Base-by-base conservation (phyloP, 2,329 filamentous ascomycete species). In the Aspergillus calidoustus region DNA sequence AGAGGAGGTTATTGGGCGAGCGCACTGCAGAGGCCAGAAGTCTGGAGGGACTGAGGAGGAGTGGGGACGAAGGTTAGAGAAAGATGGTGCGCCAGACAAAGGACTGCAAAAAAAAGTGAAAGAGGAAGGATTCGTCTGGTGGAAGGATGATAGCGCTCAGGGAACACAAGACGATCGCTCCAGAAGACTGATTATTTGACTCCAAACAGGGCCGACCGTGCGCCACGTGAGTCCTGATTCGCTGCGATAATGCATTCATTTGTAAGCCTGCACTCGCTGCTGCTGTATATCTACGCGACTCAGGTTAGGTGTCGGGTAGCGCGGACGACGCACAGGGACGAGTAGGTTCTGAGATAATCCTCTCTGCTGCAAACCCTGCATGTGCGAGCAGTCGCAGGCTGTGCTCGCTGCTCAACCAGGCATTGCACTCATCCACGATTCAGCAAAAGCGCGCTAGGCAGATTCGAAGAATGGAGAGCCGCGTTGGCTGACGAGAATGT, bases 241-340 rank as follows among this genome's bases (percentile, higher is more conserved):
- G 65, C 57, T 60, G 55, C 38, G 44, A 15, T 19, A 44, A 30
- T 49, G 55, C 48, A 52, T 52, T 25, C 55, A 52, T 58, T 58
- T 58, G 55, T 58, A 38, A 58, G 55, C 52, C 54, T 52, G 55
- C 47, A 51, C 47, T 30, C 23, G 13, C 34, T 38, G 34, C 34
- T 41, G 34, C 34, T 41, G 34, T 41, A 41, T 41, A 41, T 41
- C 34, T 41, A 11, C 8, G 22, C 55, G 23, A 51, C 55, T 22
- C 34, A 25, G 51, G 50, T 62, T 63, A 59, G 46, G 47, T 49
- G 46, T 65, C 65, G 63, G 65, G 53, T 66, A 60, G 65, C 63
- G 61, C 65, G 63, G 65, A 62, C 51, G 58, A 57, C 52, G 54
- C 56, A 60, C 31, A 22, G 43, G 46, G 51, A 19, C 60, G 59